Base-by-base conservation (phyloP, 495 filamentous ascomycete species). In the Penicillium simplicissimum region DNA sequence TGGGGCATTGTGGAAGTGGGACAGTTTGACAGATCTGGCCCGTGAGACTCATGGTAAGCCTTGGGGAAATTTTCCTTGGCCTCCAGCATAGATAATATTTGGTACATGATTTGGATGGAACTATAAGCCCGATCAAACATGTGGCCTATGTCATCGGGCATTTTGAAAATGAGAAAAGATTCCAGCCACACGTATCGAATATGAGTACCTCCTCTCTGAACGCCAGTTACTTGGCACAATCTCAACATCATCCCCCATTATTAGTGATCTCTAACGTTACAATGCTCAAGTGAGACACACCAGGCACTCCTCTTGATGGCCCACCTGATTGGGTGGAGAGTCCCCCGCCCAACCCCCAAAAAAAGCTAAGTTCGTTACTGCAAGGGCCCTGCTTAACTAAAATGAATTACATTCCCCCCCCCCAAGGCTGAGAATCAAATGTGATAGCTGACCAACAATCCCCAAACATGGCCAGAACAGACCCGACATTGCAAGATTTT, bases 401-500 rank as follows among this genome's bases (percentile, higher is more conserved):
- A 33, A 28, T 28, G n/a, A 34, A 8, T 33, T 34, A 31, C 48
- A n/a, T n/a, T 34, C 23, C 9, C 48, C 8, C 14, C 23, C 48
- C 23, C 4, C 7, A 8, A 15, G 14, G 14, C 17, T 43, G 14
- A 52, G 25, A 52, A 8, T 14, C 10, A 19, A 25, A 28, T 40
- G 23, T 10, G 17, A 42, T 11, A 10, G 34, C 35, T 17, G 34
- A 42, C 7, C 10, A 17, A 17, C 4, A n/a, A 7, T 28, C n/a
- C 15, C 38, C 34, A 54, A 66, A 48, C 37, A 67, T 67, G 64
- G 49, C 54, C 42, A 63, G 60, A 45, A 35, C 42, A 21, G 60
- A 67, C 33, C 52, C 56, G 23, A 38, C 52, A 19, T 52, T 71
- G 8, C 51, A 61, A 25, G 57, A 33, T 17, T 74, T 71, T 48